phyloP scores from a whole-genome alignment of 371 early-diverging fungal genomes.

The Mucor racemosus region DNA sequence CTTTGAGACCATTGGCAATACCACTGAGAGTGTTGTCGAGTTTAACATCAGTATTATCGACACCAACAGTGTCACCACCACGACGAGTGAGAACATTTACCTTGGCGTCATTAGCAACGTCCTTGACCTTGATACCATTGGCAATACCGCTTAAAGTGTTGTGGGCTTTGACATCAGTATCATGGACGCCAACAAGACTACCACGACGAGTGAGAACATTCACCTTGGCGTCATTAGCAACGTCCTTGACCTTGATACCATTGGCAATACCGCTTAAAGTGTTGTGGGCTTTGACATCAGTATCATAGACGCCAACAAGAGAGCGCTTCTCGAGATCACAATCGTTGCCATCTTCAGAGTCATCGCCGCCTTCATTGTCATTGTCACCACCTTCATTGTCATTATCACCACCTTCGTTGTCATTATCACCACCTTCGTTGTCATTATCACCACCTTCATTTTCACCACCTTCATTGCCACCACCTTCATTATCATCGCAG shows the following conservation, averaged over 20 bases:
- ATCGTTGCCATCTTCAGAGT: not conserved
- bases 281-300: not conserved
- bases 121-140: not conserved
- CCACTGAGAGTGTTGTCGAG: not conserved
- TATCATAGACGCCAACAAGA: too few relatives aligned
- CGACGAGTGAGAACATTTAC: too few relatives aligned
- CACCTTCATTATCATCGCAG: too few relatives aligned
- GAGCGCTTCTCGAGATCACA: not conserved
- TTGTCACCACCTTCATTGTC: not conserved
- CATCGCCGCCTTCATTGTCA: not conserved
- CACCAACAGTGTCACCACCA: not conserved
- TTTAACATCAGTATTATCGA: not conserved
- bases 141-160: not conserved
- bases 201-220: not conserved
- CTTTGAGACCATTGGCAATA: slow-evolving; percentile 6
- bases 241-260: not conserved
- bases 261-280: not conserved
- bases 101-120: not conserved
- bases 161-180: not conserved
- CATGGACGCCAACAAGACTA: too few relatives aligned
- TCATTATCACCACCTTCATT: not conserved
- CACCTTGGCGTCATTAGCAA: not conserved
- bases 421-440: not conserved
- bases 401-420: not conserved
- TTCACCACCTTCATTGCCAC: not conserved